Evolutionary conservation across 2,329 filamentous ascomycete genomes (phyloP).

Genomic region (Aspergillus ochraceoroseus): DNA sequence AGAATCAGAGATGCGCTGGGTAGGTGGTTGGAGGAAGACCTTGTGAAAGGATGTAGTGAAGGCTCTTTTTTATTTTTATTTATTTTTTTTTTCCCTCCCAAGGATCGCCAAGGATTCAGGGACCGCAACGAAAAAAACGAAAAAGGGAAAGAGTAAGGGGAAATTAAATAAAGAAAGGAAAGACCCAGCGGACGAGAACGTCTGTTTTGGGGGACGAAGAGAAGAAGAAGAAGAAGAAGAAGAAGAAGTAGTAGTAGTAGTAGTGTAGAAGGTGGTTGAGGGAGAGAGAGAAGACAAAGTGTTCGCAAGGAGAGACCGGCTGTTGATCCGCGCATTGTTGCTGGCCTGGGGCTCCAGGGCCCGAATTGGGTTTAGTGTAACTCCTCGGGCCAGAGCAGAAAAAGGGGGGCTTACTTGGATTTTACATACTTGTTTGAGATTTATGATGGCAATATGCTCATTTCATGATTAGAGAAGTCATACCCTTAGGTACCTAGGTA

Average conservation of each 20-base stretch:
- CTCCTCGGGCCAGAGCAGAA: no score
- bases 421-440: no score
- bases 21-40: slow-evolving; percentile 1
- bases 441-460: no score
- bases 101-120: slow-evolving; percentile 2
- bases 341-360: slow-evolving; percentile 23
- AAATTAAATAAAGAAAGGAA: slow-evolving; percentile 29
- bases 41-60: slow-evolving; percentile 1
- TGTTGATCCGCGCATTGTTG: slow-evolving; percentile 17
- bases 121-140: slow-evolving; percentile 13
- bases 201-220: slow-evolving; percentile 13
- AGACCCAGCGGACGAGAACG: slow-evolving; percentile 17
- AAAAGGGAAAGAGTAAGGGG: slow-evolving; percentile 51
- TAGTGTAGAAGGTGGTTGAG: slow-evolving; percentile 5
- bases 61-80: slow-evolving; percentile 10
- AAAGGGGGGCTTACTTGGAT: no score
- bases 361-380: no score
- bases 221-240: slow-evolving; percentile 11
- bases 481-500: no score
- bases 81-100: no score
- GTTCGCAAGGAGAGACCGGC: neutral
- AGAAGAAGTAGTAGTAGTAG: slow-evolving; percentile 12
- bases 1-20: slow-evolving; percentile 12
- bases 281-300: no score
- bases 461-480: no score